phyloP scores from a whole-genome alignment of 306 rosid genomes.

The Glycyrrhiza uralensis region DNA sequence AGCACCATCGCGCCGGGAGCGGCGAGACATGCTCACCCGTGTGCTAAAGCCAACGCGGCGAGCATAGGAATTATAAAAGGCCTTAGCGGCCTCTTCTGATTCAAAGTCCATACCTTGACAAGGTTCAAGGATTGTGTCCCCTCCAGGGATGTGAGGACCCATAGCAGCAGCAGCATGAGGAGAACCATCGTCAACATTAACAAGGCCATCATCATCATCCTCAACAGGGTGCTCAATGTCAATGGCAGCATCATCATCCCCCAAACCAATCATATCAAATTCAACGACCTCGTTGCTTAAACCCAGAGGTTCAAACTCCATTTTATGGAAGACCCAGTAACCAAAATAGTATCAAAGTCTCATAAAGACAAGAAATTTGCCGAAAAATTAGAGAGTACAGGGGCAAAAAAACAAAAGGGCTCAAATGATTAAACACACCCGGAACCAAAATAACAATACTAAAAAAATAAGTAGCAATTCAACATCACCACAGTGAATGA shows the following conservation, averaged over 20 bases:
- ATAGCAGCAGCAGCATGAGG: neutral
- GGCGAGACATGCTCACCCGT: conserved; percentile 52
- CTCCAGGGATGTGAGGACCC: conserved; percentile 27
- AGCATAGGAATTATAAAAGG: conserved; percentile 52
- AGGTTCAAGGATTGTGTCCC: conserved; percentile 40
- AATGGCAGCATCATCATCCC: conserved; percentile 24
- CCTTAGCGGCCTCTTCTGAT: conserved; percentile 62
- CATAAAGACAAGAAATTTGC: neutral
- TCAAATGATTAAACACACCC: neutral
- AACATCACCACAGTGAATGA: conserved; percentile 1
- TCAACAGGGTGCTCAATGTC: conserved; percentile 41
- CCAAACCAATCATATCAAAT: conserved; percentile 48
- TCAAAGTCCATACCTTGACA: conserved; percentile 50
- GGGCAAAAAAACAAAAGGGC: neutral
- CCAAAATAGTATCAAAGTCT: conserved; percentile 9
- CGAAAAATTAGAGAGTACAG: neutral
- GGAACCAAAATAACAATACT: neutral
- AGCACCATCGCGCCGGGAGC: conserved; percentile 52
- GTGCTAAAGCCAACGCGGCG: conserved; percentile 52
- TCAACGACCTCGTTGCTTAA: conserved; percentile 41
- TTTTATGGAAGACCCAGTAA: conserved; percentile 17
- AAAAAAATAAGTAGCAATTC: neutral
- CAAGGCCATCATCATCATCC: conserved; percentile 35
- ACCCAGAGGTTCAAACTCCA: conserved; percentile 50
- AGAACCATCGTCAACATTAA: conserved; percentile 11